Base-by-base conservation (phyloP, 192 early-diverging fungal genomes). In the Kickxella alabastrina region DNA sequence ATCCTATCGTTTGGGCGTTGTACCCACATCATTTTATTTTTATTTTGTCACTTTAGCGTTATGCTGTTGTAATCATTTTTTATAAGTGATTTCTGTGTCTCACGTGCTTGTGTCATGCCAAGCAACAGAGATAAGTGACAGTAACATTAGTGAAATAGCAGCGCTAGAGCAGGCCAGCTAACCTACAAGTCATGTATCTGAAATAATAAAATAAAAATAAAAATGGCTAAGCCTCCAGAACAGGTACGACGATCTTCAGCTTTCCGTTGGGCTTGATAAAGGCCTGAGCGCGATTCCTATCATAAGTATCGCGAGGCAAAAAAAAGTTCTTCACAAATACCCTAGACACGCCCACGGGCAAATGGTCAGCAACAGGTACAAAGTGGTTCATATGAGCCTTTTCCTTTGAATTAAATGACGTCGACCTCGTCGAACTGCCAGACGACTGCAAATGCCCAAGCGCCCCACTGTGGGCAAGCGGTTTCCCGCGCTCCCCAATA, bases 271-370 rank as follows among this genome's bases (percentile, higher is more conserved):
- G 70, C 47, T 74, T 74, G 47, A 74, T 53, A 41, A 74, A 74
- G 3, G 58, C 70, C 46, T 74, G 70, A 1, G 70, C 70, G 21
- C 63, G 58, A 43, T 74, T 55, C n/a, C 63, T 43, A 43, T 74
- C 70, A 47, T 74, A 74, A 3, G 70, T 74, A 38, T 74, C 70
- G 18, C 70, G 43, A 4, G 70, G 70, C n/a, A 74, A 50, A 36
- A 74, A 74, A 22, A 74, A 74, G 59, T 74, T 74, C 32, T 74
- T 74, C 0, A 53, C 63, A 59, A 74, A 74, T 0, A 74, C 70
- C 0, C 54, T 36, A 18, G 62, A 52, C 17, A 65, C 62, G 24
- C 62, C 62, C n/a, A 36, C 39, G 7, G 42, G 49, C 49, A 36
- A n/a, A 6, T 61, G 32, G 19, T 48, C 46, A 12, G 17, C 31